Evolutionary conservation across 148 eudicot species (phyloP), one percentile per base, ranked within the genome.

Genomic region (Vaccinium corymbosum): DNA sequence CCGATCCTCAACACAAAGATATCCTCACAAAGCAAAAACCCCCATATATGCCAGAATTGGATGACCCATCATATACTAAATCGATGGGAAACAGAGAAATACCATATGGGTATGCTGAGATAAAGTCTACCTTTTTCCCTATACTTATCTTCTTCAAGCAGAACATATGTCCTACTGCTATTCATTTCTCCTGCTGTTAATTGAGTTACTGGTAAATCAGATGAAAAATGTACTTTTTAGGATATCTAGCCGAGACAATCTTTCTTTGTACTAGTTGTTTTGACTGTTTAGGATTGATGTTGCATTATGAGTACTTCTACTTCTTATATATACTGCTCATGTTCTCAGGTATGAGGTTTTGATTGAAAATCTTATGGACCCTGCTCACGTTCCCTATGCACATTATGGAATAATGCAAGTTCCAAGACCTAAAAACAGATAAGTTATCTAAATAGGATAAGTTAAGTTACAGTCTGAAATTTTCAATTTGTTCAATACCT

Each of bases 341-440:
- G 86, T 85, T 82, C 73, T 68, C 92, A 95, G 98, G 88, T 95
- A 95, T 80, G 98, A 95, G 85, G 83, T 94, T 85, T 87, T 95
- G 83, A 88, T 86, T 59, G 98, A 95, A 89, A 95, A 95, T 89
- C 96, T 95, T 53, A 94, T 95, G 98, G 98, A 95, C 82, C 98
- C 98, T 50, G 91, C 98, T 85, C 98, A 95, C 88, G 93, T 94
- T 90, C 93, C 89, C 49, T 95, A 95, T 86, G 98, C 98, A 75
- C 98, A 95, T 87, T 87, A 95, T 57, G 94, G 95, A 77, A 87
- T 95, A 55, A 88, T 95, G 93, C 85, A 84, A 68, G 17, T 81
- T n/a, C 85, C 82, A 49, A 62, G 76, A 81, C 81, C 81, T 53
- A 89, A 90, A 80, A 82, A 80, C 78, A 92, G 93, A 89, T 85